These are phyloP conservation scores for Calonectria montana DNA, from an alignment of 2,329 filamentous ascomycete genomes.

Conservation along the genomic window DNA sequence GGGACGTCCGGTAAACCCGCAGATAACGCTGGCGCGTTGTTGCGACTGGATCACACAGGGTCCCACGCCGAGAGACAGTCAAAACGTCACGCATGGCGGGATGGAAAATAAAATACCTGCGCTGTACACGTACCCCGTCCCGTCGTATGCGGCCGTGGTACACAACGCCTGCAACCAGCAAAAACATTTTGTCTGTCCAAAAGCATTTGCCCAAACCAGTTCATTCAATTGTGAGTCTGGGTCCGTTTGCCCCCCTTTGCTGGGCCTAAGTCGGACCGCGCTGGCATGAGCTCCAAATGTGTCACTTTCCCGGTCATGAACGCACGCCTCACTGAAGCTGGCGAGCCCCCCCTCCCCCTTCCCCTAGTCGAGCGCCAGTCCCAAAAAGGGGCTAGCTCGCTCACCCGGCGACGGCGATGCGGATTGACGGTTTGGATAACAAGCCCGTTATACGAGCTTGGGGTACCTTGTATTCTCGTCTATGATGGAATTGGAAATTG, in stretches of 20 bases:
- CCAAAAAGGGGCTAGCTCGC: constrained; percentile 18
- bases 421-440: not conserved
- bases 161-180: not conserved
- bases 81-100: not conserved
- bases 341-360: not conserved
- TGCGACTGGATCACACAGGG: constrained; percentile 3
- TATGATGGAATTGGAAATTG: not conserved
- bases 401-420: constrained; percentile 4
- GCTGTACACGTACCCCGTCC: not conserved
- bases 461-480: constrained; percentile 8
- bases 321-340: constrained; percentile 3
- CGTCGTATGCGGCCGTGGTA: too few species aligned
- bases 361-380: not conserved
- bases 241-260: not conserved
- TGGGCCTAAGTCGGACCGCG: not conserved
- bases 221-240: not conserved
- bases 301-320: constrained; percentile 25
- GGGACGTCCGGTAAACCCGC: constrained; percentile 1
- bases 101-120: not conserved
- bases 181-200: not conserved
- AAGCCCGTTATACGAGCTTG: constrained; percentile 17
- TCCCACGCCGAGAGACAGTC: not conserved
- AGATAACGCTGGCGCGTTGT: constrained; percentile 2
- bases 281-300: constrained; percentile 12
- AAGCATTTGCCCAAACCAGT: not conserved